Conservation (phyloP, 345 rosid genomes). For the Rhizophora mangle region DNA sequence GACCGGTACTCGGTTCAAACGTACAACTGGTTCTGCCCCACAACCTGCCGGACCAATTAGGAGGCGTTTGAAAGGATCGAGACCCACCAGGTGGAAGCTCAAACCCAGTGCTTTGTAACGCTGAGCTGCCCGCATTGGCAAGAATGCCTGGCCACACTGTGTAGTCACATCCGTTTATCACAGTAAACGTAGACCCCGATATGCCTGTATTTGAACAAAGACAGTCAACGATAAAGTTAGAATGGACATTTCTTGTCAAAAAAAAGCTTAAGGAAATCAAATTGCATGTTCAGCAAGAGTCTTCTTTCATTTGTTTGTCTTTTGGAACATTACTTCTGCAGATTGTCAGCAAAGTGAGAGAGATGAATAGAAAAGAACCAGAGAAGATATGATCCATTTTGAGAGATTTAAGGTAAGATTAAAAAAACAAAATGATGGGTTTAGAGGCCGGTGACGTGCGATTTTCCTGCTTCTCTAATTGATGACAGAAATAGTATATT, state of each 20-base stretch:
- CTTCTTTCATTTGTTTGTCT: no score
- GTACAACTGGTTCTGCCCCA: conserved; percentile 34
- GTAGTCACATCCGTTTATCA: conserved; percentile 27
- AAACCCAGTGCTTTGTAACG: conserved; percentile 27
- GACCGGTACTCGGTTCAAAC: conserved; percentile 21
- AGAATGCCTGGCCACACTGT: conserved; percentile 35
- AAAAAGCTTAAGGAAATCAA: no score
- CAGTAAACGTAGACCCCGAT: conserved; percentile 22
- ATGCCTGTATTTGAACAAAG: conserved; percentile 1
- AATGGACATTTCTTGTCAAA: background rate
- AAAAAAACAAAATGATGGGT: background rate
- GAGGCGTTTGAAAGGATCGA: conserved; percentile 22
- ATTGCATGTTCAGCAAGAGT: no score
- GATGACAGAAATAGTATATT: background rate
- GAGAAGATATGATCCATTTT: conserved; percentile 27
- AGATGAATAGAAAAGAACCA: conserved; percentile 12
- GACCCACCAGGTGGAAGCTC: conserved; percentile 24
- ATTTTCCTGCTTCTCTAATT: background rate
- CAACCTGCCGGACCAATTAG: conserved; percentile 32
- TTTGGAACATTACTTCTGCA: conserved; percentile 30
- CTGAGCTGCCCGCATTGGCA: conserved; percentile 25
- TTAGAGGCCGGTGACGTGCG: background rate
- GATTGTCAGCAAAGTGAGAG: conserved; percentile 29
- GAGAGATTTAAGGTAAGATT: background rate
- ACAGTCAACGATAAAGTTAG: background rate